phyloP scores from a whole-genome alignment of 2,329 filamentous ascomycete species.

The Neofusicoccum sp. region DNA sequence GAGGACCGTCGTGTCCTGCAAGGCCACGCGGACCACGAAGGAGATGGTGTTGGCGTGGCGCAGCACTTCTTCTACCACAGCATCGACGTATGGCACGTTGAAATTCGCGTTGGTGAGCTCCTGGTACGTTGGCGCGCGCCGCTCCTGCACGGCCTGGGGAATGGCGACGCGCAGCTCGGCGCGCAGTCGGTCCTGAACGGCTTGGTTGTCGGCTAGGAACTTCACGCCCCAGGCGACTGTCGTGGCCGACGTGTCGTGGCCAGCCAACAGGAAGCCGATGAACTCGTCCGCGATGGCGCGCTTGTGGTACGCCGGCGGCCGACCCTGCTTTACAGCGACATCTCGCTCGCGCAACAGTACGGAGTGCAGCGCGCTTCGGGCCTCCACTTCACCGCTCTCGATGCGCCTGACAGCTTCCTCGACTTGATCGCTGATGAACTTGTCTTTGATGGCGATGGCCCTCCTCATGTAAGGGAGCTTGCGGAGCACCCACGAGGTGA shows the following conservation, averaged over 20 bases:
- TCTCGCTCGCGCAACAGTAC: conserved; percentile 19
- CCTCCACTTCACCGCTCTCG: neutral
- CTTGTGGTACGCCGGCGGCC: conserved; percentile 13
- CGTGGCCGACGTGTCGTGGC: conserved; percentile 48
- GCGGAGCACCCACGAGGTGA: neutral
- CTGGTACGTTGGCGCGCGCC: conserved; percentile 2
- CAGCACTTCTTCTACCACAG: conserved; percentile 41
- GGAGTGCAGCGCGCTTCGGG: conserved; percentile 17
- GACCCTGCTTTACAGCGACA: conserved; percentile 17
- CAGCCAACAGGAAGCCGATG: conserved; percentile 39
- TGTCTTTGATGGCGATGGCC: neutral
- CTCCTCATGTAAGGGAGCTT: neutral
- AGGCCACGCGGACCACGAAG: conserved; percentile 30
- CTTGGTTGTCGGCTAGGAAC: conserved; percentile 34
- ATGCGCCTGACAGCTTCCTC: neutral
- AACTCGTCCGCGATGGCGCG: conserved; percentile 20
- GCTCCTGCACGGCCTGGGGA: conserved; percentile 20
- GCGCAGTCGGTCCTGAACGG: conserved; percentile 38
- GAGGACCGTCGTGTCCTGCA: conserved; percentile 41
- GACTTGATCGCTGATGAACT: neutral
- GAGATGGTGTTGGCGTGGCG: conserved; percentile 32
- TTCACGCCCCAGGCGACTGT: conserved; percentile 44
- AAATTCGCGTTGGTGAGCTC: conserved; percentile 36
- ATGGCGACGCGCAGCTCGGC: conserved; percentile 29
- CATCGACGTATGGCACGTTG: conserved; percentile 27